These are phyloP conservation scores for Hsuehochloa calcarea DNA, from an alignment of 176 grass and related monocot species.

Conservation along the genomic window DNA sequence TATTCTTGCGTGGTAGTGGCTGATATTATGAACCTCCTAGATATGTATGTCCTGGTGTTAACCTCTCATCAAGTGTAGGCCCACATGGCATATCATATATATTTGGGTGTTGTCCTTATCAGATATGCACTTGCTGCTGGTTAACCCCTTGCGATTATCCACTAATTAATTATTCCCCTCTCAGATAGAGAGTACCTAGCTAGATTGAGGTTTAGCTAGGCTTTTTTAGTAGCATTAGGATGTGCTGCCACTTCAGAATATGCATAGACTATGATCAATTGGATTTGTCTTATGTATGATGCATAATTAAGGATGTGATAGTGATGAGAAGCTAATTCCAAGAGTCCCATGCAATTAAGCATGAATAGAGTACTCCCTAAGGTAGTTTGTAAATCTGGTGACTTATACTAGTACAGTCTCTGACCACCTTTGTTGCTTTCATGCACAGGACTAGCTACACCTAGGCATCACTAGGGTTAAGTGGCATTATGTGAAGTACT, in stretches of 20 bases:
- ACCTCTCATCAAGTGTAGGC: background rate
- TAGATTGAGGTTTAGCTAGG: constrained; percentile 6
- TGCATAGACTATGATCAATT: constrained; percentile 6
- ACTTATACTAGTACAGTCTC: background rate
- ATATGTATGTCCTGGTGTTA: constrained; percentile 19
- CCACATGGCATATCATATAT: background rate
- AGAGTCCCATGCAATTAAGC: constrained; percentile 17
- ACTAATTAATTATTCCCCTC: background rate
- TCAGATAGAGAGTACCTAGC: background rate
- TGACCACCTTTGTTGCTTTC: constrained; percentile 15
- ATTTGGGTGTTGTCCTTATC: constrained; percentile 14
- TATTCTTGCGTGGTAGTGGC: background rate
- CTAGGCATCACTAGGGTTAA: constrained; percentile 10
- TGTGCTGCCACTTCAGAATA: constrained; percentile 20
- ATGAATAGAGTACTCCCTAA: constrained; percentile 21
- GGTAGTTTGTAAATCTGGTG: constrained; percentile 18
- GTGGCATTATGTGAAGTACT: constrained; percentile 33
- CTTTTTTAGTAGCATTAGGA: constrained; percentile 25
- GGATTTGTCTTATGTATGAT: constrained; percentile 35
- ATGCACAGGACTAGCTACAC: background rate
- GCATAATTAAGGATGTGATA: constrained; percentile 20
- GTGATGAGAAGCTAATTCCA: background rate
- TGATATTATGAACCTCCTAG: background rate
- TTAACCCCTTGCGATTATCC: constrained; percentile 28
- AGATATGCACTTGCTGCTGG: constrained; percentile 16